Evolutionary conservation across 768 basidiomycete genomes (phyloP).

Genomic region (Boletus patriciae): DNA sequence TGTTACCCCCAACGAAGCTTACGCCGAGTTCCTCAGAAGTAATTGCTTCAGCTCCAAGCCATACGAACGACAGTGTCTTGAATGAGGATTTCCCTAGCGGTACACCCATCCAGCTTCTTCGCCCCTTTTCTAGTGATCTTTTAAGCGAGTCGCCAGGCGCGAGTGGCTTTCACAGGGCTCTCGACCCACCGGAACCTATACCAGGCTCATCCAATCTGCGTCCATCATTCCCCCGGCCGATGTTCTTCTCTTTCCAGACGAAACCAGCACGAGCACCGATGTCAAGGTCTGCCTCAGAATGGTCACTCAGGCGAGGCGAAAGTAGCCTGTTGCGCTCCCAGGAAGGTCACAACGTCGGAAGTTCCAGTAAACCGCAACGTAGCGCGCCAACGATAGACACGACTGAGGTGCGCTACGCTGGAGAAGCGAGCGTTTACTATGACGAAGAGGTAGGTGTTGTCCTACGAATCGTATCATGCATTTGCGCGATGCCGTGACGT

Average conservation of each 20-base stretch:
- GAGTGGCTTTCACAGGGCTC: neutral
- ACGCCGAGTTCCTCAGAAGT: constrained; percentile 12
- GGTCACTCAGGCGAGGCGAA: constrained; percentile 1
- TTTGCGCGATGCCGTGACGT: neutral
- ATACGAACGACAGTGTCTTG: constrained; percentile 1
- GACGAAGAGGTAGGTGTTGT: constrained; percentile 43
- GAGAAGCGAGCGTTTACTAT: constrained; percentile 59
- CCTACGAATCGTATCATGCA: neutral
- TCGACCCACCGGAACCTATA: neutral
- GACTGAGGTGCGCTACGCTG: constrained; percentile 45
- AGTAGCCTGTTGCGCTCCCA: constrained; percentile 1
- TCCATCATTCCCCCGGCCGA: constrained; percentile 13
- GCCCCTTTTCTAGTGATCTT: neutral
- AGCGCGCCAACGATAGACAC: constrained; percentile 11
- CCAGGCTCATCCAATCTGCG: neutral
- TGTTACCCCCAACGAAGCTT: constrained; percentile 22
- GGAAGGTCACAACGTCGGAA: constrained; percentile 20
- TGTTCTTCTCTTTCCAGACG: constrained; percentile 15
- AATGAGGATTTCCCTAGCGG: neutral
- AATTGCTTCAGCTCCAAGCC: neutral
- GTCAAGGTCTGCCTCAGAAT: constrained; percentile 20
- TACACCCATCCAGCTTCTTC: neutral
- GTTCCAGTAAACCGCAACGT: constrained; percentile 20
- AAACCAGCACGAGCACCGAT: constrained; percentile 14
- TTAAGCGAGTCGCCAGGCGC: neutral